Evolutionary conservation across 805 yeast species (phyloP).

Genomic region (Zygotorulaspora sp.): DNA sequence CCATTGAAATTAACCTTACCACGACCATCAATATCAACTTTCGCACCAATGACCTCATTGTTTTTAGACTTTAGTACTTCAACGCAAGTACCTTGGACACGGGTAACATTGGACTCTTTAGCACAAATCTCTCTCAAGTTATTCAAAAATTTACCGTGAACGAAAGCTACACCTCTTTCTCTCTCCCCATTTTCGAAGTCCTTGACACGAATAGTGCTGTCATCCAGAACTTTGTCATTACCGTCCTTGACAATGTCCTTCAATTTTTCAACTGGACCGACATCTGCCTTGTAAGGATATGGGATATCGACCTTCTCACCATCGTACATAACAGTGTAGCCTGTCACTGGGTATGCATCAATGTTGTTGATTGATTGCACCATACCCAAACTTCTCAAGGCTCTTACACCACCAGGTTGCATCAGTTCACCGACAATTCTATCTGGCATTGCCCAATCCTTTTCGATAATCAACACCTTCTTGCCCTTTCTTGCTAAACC

Average conservation of each 20-base stretch:
- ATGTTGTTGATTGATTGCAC: conserved; percentile 44
- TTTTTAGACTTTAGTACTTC: conserved; percentile 52
- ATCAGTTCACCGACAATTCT: conserved; percentile 94
- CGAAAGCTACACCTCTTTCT: conserved; percentile 78
- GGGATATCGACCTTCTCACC: conserved; percentile 55
- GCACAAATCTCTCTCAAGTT: conserved; percentile 71
- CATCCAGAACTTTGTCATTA: conserved; percentile 52
- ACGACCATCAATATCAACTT: conserved; percentile 46
- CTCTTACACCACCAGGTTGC: conserved; percentile 95
- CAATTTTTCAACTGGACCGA: conserved; percentile 45
- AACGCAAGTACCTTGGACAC: conserved; percentile 80
- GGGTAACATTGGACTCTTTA: conserved; percentile 66
- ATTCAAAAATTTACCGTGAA: conserved; percentile 82
- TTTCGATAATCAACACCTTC: conserved; percentile 66
- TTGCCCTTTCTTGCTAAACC: conserved; percentile 89
- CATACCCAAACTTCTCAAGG: conserved; percentile 80
- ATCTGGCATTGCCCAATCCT: conserved; percentile 91
- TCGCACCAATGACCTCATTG: conserved; percentile 71
- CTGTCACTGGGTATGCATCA: conserved; percentile 71
- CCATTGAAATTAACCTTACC: conserved; percentile 47
- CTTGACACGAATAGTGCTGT: conserved; percentile 43
- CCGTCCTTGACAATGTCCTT: conserved; percentile 53
- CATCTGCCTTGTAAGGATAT: conserved; percentile 62
- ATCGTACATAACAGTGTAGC: conserved; percentile 73
- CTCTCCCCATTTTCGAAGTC: conserved; percentile 58